phyloP scores from a whole-genome alignment of 495 filamentous ascomycete genomes.

The Penicillium maclennaniae region DNA sequence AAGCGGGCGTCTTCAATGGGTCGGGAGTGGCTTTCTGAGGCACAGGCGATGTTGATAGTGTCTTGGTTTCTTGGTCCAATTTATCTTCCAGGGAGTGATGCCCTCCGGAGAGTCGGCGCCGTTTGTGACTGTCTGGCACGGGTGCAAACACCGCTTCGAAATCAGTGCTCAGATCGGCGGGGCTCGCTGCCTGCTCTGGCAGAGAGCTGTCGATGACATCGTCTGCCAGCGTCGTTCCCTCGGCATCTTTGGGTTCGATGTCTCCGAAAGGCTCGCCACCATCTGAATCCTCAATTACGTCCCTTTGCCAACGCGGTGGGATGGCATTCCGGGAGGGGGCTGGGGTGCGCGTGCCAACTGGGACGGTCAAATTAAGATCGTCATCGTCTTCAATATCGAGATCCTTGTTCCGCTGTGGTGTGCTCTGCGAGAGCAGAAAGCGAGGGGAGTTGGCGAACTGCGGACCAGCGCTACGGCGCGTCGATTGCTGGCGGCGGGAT shows the following conservation, averaged over 20 bases:
- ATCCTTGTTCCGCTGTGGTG: conserved; percentile 7
- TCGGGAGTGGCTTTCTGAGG: not conserved
- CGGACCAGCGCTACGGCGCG: conserved; percentile 27
- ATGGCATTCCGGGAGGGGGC: conserved; percentile 1
- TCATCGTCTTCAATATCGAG: conserved; percentile 25
- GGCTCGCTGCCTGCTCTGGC: conserved; percentile 6
- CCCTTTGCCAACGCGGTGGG: conserved; percentile 22
- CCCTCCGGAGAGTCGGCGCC: conserved; percentile 20
- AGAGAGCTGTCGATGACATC: conserved; percentile 23
- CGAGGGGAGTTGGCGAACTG: conserved; percentile 44
- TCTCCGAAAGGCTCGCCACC: conserved; percentile 16
- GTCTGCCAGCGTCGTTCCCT: conserved; percentile 1
- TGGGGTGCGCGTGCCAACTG: conserved; percentile 1
- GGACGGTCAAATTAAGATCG: conserved; percentile 15
- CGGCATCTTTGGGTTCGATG: not conserved
- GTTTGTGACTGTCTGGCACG: conserved; percentile 24
- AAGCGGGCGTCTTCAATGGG: conserved; percentile 2
- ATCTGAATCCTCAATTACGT: conserved; percentile 37
- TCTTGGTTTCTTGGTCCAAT: conserved; percentile 2
- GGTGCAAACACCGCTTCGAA: conserved; percentile 32
- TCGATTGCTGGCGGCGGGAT: conserved; percentile 24
- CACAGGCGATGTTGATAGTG: conserved; percentile 21
- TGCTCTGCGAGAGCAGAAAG: conserved; percentile 34
- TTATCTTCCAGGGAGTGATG: conserved; percentile 3
- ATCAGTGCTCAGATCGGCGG: conserved; percentile 18